A percentile compares a stretch with the other conserved stretches of the same genome.
These are phyloP conservation scores for Dothideomycetes sp. DNA, from an alignment of 2,329 filamentous ascomycete genomes.

Conservation along the genomic window DNA sequence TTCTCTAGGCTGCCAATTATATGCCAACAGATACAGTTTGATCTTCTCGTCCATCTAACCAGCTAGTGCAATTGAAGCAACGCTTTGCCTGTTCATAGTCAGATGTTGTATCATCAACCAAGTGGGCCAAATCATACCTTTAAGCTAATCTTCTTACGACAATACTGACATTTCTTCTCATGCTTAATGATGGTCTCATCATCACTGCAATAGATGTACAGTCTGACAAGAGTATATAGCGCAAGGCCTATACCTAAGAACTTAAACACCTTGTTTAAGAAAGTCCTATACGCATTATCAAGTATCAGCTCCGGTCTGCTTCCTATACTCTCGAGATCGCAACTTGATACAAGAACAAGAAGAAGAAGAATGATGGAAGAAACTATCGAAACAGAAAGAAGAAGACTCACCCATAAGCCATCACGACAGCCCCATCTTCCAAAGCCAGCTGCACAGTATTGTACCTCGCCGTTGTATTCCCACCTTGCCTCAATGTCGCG, in stretches of 20 bases:
- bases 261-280: constrained; percentile 55
- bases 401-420: constrained; percentile 69
- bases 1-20: no score
- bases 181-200: constrained; percentile 63
- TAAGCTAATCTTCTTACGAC: constrained; percentile 54
- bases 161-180: constrained; percentile 59
- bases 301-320: no score
- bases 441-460: constrained; percentile 62
- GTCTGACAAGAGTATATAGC: constrained; percentile 53
- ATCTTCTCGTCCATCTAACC: constrained; percentile 49
- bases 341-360: no score
- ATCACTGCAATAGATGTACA: constrained; percentile 53
- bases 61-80: constrained; percentile 50
- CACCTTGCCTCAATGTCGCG: constrained; percentile 52
- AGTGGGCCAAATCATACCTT: no score
- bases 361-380: no score
- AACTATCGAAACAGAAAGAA: no score
- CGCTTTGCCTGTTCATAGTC: constrained; percentile 50
- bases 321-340: no score
- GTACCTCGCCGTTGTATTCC: constrained; percentile 49
- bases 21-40: no score
- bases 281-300: no score
- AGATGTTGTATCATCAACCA: no score
- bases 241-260: constrained; percentile 58
- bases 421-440: constrained; percentile 60